phyloP scores from a whole-genome alignment of 306 rosid genomes.

The Corylus americana region DNA sequence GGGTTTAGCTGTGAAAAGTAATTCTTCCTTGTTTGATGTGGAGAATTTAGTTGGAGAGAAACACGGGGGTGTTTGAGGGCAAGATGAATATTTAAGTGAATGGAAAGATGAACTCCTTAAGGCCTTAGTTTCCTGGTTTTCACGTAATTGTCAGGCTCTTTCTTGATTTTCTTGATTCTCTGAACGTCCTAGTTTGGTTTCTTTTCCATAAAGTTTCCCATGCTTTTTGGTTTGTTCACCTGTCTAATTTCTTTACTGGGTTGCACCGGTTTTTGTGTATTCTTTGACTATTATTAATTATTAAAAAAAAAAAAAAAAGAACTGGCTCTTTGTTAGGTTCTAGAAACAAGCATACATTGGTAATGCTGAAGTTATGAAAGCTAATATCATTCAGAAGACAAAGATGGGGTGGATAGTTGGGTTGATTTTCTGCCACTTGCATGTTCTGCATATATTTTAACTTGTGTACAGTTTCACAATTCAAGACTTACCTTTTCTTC shows the following conservation, averaged over 20 bases:
- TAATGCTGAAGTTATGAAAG: not conserved
- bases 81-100: not conserved
- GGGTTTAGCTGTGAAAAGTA: not conserved
- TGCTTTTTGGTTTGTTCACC: not conserved
- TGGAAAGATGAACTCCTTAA: not conserved
- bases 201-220: not conserved
- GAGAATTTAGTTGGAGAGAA: constrained; percentile 1
- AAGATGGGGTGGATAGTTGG: not conserved
- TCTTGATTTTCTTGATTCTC: not conserved
- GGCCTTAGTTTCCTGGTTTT: not conserved
- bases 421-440: not conserved
- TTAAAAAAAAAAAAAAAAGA: not conserved
- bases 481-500: not conserved
- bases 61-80: not conserved
- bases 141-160: not conserved
- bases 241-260: not conserved
- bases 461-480: not conserved
- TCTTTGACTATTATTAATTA: not conserved
- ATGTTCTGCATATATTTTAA: not conserved
- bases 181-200: not conserved
- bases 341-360: not conserved
- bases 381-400: not conserved
- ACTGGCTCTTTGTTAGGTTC: not conserved
- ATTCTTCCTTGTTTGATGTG: not conserved
- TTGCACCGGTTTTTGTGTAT: not conserved